Conservation (phyloP, 2,329 filamentous ascomycete species). For the Trichoderma hamatum region DNA sequence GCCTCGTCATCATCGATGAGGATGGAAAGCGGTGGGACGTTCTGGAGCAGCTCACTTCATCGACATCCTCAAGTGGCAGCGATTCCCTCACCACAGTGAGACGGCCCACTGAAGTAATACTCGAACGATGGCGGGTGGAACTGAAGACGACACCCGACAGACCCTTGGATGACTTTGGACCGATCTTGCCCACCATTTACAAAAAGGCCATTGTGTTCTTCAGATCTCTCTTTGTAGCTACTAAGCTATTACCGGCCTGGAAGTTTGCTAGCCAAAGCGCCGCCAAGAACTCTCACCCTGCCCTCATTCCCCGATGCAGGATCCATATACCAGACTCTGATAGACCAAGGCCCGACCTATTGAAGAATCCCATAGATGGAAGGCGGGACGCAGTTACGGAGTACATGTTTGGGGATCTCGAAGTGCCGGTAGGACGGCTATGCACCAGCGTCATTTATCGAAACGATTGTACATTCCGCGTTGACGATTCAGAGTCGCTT, state of each 20-base stretch:
- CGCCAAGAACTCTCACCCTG: conserved; percentile 68
- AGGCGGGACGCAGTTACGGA: conserved; percentile 60
- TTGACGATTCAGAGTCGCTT: conserved; percentile 88
- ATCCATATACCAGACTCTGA: conserved; percentile 66
- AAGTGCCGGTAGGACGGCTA: conserved; percentile 84
- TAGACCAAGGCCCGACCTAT: conserved; percentile 63
- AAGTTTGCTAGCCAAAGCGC: conserved; percentile 76
- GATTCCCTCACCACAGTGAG: conserved; percentile 46
- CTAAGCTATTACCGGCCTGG: conserved; percentile 82
- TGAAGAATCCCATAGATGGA: conserved; percentile 51
- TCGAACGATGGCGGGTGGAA: conserved; percentile 90
- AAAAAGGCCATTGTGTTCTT: conserved; percentile 97
- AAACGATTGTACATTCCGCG: conserved; percentile 84
- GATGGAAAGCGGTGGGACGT: conserved; percentile 93
- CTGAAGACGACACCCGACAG: conserved; percentile 60
- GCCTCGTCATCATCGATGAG: conserved; percentile 84
- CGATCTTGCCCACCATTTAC: conserved; percentile 81
- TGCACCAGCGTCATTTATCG: conserved; percentile 82
- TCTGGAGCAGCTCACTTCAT: conserved; percentile 73
- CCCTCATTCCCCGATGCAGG: conserved; percentile 77
- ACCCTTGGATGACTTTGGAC: conserved; percentile 61
- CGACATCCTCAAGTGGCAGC: conserved; percentile 56
- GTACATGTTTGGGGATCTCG: conserved; percentile 80
- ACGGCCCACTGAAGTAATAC: conserved; percentile 71
- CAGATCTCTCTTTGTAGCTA: conserved; percentile 80